Base-by-base conservation (phyloP, 345 rosid species). In the Eucalyptus curtisii region DNA sequence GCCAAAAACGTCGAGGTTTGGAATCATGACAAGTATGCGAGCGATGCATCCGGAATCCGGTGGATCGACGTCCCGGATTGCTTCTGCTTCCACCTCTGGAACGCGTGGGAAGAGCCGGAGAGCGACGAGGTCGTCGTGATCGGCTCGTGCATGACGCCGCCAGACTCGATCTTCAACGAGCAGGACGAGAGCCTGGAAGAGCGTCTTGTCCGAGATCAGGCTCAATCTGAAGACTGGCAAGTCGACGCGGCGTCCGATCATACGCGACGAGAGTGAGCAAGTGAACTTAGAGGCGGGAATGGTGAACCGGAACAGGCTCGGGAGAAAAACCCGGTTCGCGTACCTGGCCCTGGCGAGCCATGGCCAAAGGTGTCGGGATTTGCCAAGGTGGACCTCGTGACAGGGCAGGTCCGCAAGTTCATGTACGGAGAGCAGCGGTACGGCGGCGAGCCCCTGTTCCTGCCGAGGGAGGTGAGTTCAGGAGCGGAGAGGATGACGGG, bases 1-100 rank as follows among this genome's bases (percentile, higher is more conserved):
- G 89, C 92, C 44, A 97, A 96, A 96, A 92, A 92, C 94, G 57
- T 87, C 98, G 4, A 92, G 97, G 89, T 97, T 97, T 55, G 99
- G 99, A 6, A 86, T 97, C n/a, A 33, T 97, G 27, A 93, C 91
- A 97, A 97, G 89, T 91, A 94, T 82, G 97, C 95, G 5, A 53
- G 87, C 3, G 92, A 93, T 80, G 92, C 94, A 10, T 86, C 93
- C 13, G 45, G 89, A 5, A 95, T 94, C 24, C 90, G 44, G 88
- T 97, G 98, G 98, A 92, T 97, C 87, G 95, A 97, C 37, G 96
- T 91, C 4, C 95, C 96, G 4, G 97, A 95, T 49, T 96, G 98
- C 93, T 97, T 97, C 94, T 97, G 99, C 90, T 97, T 97, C 93
- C 99, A 97, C 87, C 94, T 96, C 1, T 97, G 99, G 99, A 97